Evolutionary conservation across 1,284 basidiomycete genomes (phyloP), one percentile per base, ranked within the genome.

Genomic region (Thelephora terrestris): DNA sequence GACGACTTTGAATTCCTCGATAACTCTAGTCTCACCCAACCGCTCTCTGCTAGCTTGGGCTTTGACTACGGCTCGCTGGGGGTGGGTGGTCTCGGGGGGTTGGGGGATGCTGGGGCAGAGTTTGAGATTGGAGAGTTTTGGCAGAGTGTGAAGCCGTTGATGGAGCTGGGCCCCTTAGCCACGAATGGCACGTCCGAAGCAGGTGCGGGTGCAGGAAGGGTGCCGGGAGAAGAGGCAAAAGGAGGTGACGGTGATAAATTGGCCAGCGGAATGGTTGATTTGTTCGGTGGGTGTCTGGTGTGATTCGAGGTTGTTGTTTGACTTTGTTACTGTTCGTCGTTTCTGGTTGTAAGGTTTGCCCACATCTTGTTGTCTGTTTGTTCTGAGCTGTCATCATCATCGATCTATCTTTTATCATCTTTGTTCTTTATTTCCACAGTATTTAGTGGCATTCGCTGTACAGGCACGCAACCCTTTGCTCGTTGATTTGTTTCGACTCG

Each of bases 241-340:
- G n/a, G 6, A 12, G 18, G 20, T 10, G n/a, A 42, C 12, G 39
- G 39, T 20, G 39, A 23, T 25, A 42, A 42, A 25, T 42, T 42
- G 25, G 39, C 39, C n/a, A 42, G 17, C 25, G 39, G 25, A 16
- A 42, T 42, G 39, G 39, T 42, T n/a, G 39, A 42, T 42, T 42
- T 42, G 17, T 42, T 42, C 5, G 39, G 39, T 18, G 39, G 39
- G 39, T 42, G 39, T 42, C n/a, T 42, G 5, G 25, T 42, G n/a
- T 42, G 39, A 42, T 42, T 23, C 18, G 25, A 42, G 39, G 39
- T 9, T 37, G 18, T n/a, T 2, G 23, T 40, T 10, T 5, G 10
- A 5, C 27, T 27, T 10, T 27, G 5, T 27, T 10, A 5, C 10
- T 27, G 5, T 27, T 32, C 7, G 3, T 32, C n/a, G n/a, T n/a